These are phyloP conservation scores for Cydonia oblonga DNA, from an alignment of 331 rosid genomes.

Conservation along the genomic window DNA sequence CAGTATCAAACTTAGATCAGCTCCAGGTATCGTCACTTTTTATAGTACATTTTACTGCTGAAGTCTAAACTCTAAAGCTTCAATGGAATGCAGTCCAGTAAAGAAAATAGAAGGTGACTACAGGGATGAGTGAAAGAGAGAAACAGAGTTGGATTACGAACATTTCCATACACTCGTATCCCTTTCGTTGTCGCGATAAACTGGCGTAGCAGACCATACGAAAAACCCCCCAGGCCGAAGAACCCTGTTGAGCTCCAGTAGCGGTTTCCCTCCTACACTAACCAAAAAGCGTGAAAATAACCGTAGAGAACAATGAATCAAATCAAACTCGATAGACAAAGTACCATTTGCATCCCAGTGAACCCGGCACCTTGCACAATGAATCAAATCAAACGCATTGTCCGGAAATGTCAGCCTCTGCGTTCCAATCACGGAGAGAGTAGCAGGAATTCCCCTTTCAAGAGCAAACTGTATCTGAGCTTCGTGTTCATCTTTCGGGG, in stretches of 20 bases:
- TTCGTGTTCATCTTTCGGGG: slow-evolving; percentile 97
- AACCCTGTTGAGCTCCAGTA: slow-evolving; percentile 81
- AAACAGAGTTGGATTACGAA: slow-evolving; percentile 25
- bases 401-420: slow-evolving; percentile 66
- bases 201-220: slow-evolving; percentile 98
- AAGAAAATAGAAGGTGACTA: not conserved
- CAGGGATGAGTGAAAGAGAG: not conserved
- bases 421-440: slow-evolving; percentile 91
- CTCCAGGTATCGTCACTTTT: not conserved
- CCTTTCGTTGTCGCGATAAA: slow-evolving; percentile 67
- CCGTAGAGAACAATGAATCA: too few species aligned
- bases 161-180: slow-evolving; percentile 78
- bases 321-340: not conserved
- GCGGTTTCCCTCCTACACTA: slow-evolving; percentile 72
- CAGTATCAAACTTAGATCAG: slow-evolving; percentile 7
- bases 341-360: slow-evolving; percentile 98
- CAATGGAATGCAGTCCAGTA: not conserved
- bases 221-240: slow-evolving; percentile 95
- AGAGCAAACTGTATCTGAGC: slow-evolving; percentile 96
- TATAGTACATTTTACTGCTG: not conserved
- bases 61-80: not conserved
- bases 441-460: slow-evolving; percentile 21
- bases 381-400: slow-evolving; percentile 71
- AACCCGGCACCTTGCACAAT: slow-evolving; percentile 95
- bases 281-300: slow-evolving; percentile 5